Evolutionary conservation across 148 eudicot genomes (phyloP).

Genomic region (Silene uniflora): DNA sequence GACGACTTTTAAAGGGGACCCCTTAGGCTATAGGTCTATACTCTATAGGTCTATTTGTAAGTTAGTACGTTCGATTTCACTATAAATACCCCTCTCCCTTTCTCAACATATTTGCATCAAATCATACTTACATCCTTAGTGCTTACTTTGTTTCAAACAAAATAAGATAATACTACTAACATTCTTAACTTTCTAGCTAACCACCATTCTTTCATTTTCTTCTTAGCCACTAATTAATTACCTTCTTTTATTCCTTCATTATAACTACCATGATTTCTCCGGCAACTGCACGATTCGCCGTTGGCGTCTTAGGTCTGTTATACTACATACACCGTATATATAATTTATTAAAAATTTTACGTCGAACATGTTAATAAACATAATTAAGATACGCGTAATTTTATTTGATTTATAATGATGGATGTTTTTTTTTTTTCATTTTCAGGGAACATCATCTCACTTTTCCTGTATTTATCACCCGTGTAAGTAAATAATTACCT

Average conservation of each 20-base stretch:
- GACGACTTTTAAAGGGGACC: not conserved
- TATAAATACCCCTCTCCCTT: constrained; percentile 26
- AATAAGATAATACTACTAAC: not conserved
- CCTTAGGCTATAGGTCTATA: not conserved
- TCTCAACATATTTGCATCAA: constrained; percentile 25
- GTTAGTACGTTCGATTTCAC: constrained; percentile 12
- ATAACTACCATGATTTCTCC: constrained; percentile 32
- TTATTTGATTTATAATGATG: not conserved
- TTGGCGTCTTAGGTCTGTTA: constrained; percentile 33
- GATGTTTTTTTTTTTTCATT: not conserved
- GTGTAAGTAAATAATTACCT: constrained; percentile 23
- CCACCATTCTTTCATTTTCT: constrained; percentile 10
- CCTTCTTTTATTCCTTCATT: not conserved
- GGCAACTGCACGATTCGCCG: constrained; percentile 22
- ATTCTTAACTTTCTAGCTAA: not conserved
- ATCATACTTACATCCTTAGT: constrained; percentile 6
- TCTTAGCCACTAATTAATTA: not conserved
- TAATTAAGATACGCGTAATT: too few relatives aligned
- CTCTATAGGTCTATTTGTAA: constrained; percentile 11
- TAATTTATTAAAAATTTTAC: not conserved
- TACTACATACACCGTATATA: constrained; percentile 23
- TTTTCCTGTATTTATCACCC: constrained; percentile 32
- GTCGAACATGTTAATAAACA: not conserved
- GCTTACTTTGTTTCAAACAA: too few relatives aligned
- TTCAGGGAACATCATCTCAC: constrained; percentile 32